Conservation (phyloP, 2,329 filamentous ascomycete genomes). For the Hypoxylon rubiginosum region DNA sequence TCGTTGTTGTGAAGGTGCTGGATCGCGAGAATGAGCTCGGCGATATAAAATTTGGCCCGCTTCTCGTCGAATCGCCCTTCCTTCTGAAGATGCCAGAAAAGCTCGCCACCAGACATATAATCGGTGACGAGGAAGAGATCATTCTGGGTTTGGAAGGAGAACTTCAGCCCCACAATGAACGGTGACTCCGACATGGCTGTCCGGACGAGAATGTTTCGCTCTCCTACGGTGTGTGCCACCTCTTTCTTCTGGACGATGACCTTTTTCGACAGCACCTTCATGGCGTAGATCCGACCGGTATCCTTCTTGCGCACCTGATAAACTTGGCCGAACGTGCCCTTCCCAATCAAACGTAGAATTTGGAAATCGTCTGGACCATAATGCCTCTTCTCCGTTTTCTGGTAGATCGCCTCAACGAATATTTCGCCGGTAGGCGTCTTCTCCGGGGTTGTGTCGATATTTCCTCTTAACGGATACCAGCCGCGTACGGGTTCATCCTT, state of each 20-base stretch:
- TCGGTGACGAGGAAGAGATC: slow-evolving; percentile 99
- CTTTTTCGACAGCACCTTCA: slow-evolving; percentile 99
- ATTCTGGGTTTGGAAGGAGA: slow-evolving; percentile 97
- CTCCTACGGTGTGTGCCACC: slow-evolving; percentile 95
- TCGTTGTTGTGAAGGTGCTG: slow-evolving; percentile 97
- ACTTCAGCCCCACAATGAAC: slow-evolving; percentile 98
- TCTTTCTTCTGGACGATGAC: slow-evolving; percentile 99
- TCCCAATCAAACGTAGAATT: slow-evolving; percentile 95
- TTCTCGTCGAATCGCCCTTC: slow-evolving; percentile 96
- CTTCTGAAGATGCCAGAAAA: slow-evolving; percentile 99
- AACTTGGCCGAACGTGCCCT: slow-evolving; percentile 97
- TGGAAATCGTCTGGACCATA: slow-evolving; percentile 97
- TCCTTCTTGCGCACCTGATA: slow-evolving; percentile 99
- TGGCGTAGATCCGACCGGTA: slow-evolving; percentile 94
- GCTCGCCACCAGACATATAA: slow-evolving; percentile 98
- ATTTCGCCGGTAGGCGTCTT: slow-evolving; percentile 88
- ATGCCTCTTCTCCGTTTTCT: slow-evolving; percentile 88
- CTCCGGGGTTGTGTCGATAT: slow-evolving; percentile 77
- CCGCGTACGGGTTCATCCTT: slow-evolving; percentile 80
- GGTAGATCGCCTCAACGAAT: slow-evolving; percentile 86
- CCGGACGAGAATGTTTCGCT: slow-evolving; percentile 95
- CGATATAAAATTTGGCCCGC: slow-evolving; percentile 98
- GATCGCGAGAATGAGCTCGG: slow-evolving; percentile 93
- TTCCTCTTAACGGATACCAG: slow-evolving; percentile 86
- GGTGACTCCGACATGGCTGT: slow-evolving; percentile 96